These are phyloP conservation scores for Hypericum perforatum DNA, from an alignment of 345 rosid species.

Conservation along the genomic window DNA sequence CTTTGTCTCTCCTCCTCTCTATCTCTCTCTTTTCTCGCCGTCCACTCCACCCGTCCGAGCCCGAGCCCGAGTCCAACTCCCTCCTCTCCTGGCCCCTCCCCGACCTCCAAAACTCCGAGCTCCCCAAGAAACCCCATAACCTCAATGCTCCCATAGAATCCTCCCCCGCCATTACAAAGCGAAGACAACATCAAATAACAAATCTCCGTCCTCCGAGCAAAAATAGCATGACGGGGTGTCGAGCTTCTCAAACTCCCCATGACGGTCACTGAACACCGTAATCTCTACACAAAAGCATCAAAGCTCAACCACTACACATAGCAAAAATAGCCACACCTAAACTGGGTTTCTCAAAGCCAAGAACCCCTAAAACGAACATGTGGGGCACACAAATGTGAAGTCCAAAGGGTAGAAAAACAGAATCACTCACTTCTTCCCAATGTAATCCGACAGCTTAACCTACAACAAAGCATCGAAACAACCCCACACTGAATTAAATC, in stretches of 20 bases:
- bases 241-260: slow-evolving; percentile 70
- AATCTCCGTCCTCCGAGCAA: too few relatives aligned
- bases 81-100: too few relatives aligned
- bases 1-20: too few relatives aligned
- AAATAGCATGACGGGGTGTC: too few relatives aligned
- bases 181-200: too few relatives aligned
- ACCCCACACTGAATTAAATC: slow-evolving; percentile 7
- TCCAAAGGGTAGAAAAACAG: slow-evolving; percentile 98
- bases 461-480: slow-evolving; percentile 22
- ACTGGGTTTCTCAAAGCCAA: slow-evolving; percentile 7
- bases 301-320: not conserved
- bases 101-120: too few relatives aligned
- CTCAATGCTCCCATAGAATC: too few relatives aligned
- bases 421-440: slow-evolving; percentile 96
- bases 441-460: slow-evolving; percentile 91
- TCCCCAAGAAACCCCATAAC: too few relatives aligned
- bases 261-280: slow-evolving; percentile 94
- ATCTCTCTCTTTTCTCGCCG: too few relatives aligned
- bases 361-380: slow-evolving; percentile 41
- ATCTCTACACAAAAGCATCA: slow-evolving; percentile 47
- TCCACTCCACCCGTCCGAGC: too few relatives aligned
- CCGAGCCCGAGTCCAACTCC: too few relatives aligned
- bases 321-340: slow-evolving; percentile 3
- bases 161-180: too few relatives aligned
- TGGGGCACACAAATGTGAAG: slow-evolving; percentile 97